Evolutionary conservation across 345 rosid genomes (phyloP).

Genomic region (Trapa incisa): DNA sequence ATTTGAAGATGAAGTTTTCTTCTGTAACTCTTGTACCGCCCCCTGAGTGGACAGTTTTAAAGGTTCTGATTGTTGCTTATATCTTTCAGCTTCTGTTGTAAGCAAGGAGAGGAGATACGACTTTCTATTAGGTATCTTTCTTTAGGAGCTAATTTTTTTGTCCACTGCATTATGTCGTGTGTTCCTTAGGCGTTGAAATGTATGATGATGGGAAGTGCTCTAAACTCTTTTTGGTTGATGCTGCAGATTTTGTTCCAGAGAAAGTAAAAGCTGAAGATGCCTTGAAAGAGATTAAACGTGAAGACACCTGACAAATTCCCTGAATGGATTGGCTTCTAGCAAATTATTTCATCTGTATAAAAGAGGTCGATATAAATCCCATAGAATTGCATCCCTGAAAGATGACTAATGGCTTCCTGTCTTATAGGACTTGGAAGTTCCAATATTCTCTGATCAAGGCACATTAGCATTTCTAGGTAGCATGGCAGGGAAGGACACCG

Average conservation of each 20-base stretch:
- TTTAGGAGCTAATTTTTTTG: neutral
- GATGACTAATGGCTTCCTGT: too few species aligned
- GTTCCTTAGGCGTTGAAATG: too few species aligned
- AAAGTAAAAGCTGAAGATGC: constrained; percentile 54
- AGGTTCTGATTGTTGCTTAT: neutral
- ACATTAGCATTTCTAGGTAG: too few species aligned
- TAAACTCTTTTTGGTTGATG: neutral
- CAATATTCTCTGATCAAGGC: too few species aligned
- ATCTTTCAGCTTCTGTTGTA: constrained; percentile 51
- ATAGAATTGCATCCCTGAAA: too few species aligned
- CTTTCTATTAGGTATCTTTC: constrained; percentile 62
- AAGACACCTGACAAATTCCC: neutral
- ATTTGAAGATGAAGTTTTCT: neutral
- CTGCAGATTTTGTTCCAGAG: constrained; percentile 61
- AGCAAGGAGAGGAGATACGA: constrained; percentile 44
- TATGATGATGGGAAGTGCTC: too few species aligned
- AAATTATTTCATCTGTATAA: neutral
- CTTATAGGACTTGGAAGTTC: too few species aligned
- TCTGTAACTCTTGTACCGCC: neutral
- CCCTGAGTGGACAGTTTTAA: too few species aligned
- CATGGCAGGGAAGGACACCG: too few species aligned
- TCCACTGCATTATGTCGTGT: neutral
- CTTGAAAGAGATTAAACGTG: constrained; percentile 26
- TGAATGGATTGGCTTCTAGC: neutral
- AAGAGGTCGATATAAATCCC: too few species aligned